Percentiles rank a stretch among this genome's conserved stretches.
Conservation (phyloP, 2,329 filamentous ascomycete genomes). For the Berkeleyomyces rouxiae region DNA sequence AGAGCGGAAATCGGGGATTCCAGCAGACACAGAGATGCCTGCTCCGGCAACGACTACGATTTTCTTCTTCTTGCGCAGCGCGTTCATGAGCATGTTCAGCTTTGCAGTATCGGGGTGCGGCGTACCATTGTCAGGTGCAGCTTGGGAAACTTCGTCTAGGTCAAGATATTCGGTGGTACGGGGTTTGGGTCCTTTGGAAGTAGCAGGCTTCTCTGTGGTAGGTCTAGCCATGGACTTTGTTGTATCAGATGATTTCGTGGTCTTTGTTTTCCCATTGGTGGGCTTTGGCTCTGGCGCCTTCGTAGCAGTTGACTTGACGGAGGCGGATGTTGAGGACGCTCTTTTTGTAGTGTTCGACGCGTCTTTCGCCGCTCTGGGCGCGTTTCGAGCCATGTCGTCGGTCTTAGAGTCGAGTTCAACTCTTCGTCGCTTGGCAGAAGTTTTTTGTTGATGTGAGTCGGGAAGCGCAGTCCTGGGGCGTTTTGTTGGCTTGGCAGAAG, state of each 20-base stretch:
- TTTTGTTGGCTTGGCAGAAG: constrained; percentile 3
- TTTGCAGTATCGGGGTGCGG: constrained; percentile 36
- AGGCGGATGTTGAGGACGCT: neutral
- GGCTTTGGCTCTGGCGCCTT: neutral
- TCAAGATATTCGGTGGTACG: constrained; percentile 74
- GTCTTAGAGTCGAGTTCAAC: neutral
- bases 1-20: constrained; percentile 93
- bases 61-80: constrained; percentile 77
- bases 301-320: constrained; percentile 22
- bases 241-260: neutral
- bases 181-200: constrained; percentile 27
- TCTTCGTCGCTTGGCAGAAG: constrained; percentile 6
- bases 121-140: constrained; percentile 23
- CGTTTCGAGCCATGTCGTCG: constrained; percentile 12
- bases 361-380: constrained; percentile 27
- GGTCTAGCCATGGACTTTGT: neutral
- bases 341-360: constrained; percentile 56
- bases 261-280: neutral
- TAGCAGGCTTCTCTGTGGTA: neutral
- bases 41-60: constrained; percentile 94
- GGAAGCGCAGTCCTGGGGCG: constrained; percentile 8
- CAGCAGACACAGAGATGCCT: constrained; percentile 90
- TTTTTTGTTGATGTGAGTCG: neutral
- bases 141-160: constrained; percentile 29
- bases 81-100: constrained; percentile 54